phyloP scores from a whole-genome alignment of 805 yeast genomes.

The Suhomyces canberraensis region DNA sequence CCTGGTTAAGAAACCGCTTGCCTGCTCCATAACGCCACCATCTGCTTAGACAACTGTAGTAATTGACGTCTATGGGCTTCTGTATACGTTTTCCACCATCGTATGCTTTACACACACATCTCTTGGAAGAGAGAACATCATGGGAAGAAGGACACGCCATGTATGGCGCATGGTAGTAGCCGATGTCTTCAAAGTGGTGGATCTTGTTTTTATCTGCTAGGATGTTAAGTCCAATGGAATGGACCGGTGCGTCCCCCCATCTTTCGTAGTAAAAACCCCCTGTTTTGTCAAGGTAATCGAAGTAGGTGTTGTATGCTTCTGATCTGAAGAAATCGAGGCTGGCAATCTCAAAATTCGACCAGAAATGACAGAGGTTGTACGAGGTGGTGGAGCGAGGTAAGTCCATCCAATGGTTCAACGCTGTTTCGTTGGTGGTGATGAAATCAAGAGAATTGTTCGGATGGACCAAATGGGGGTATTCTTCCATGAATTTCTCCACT shows the following conservation, averaged over 20 bases:
- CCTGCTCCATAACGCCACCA: conserved; percentile 79
- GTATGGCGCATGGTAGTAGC: conserved; percentile 43
- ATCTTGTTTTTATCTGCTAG: conserved; percentile 35
- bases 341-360: conserved; percentile 63
- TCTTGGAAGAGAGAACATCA: conserved; percentile 30
- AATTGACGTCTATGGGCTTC: conserved; percentile 39
- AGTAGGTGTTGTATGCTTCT: conserved; percentile 42
- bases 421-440: conserved; percentile 42
- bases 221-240: conserved; percentile 34
- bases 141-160: conserved; percentile 38
- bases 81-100: conserved; percentile 11
- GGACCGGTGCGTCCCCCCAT: conserved; percentile 58
- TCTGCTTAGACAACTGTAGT: conserved; percentile 62
- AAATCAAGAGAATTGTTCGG: conserved; percentile 46
- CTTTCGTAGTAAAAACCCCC: conserved; percentile 59
- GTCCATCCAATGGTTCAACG: conserved; percentile 19
- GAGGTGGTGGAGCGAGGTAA: conserved; percentile 9
- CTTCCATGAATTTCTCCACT: conserved; percentile 43
- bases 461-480: conserved; percentile 45
- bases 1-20: conserved; percentile 51
- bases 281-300: conserved; percentile 42
- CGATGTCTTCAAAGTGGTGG: conserved; percentile 45
- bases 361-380: conserved; percentile 61
- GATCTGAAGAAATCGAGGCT: conserved; percentile 50
- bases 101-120: conserved; percentile 34